Conservation (phyloP, 306 rosid genomes). For the Malus sieversii region DNA sequence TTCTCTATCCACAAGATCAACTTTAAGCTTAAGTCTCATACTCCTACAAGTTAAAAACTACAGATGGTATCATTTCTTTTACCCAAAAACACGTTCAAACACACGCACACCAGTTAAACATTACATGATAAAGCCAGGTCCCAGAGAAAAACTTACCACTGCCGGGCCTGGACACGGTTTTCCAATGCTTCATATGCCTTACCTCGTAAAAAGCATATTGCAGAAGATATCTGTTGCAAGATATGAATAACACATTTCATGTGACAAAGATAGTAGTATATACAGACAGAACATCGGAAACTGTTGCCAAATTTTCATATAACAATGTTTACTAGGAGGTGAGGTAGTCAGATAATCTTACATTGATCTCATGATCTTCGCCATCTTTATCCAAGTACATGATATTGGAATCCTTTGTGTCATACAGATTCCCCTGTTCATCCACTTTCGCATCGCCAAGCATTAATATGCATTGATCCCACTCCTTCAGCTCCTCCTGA, state of each 20-base stretch:
- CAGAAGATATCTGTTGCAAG: slow-evolving; percentile 71
- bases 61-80: neutral
- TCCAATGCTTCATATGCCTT: slow-evolving; percentile 90
- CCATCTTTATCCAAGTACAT: slow-evolving; percentile 83
- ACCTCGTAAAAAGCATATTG: slow-evolving; percentile 86
- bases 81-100: neutral
- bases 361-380: slow-evolving; percentile 91
- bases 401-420: slow-evolving; percentile 52
- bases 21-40: neutral
- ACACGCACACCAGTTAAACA: neutral
- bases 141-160: slow-evolving; percentile 49
- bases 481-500: slow-evolving; percentile 92
- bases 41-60: neutral
- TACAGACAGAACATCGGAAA: neutral
- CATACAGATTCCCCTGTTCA: slow-evolving; percentile 63
- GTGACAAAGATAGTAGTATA: neutral
- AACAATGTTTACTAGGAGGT: neutral
- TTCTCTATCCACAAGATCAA: slow-evolving; percentile 1
- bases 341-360: slow-evolving; percentile 1
- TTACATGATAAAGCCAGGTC: neutral
- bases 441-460: slow-evolving; percentile 79
- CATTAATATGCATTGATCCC: slow-evolving; percentile 88
- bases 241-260: slow-evolving; percentile 10
- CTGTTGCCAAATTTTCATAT: neutral
- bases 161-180: slow-evolving; percentile 85